Evolutionary conservation across 306 rosid genomes (phyloP).

Genomic region (Acmispon strigosus): DNA sequence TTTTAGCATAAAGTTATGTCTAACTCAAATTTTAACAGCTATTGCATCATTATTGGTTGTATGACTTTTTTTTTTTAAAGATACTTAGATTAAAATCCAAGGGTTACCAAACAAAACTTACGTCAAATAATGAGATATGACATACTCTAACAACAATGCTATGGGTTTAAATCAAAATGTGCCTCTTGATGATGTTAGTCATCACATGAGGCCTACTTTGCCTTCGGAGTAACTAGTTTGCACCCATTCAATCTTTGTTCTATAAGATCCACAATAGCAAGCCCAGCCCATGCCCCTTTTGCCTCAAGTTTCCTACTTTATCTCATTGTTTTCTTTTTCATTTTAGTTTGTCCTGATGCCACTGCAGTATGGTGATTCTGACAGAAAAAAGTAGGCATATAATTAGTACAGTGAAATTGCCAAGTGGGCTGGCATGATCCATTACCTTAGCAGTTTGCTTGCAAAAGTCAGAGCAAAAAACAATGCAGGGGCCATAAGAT

Average conservation of each 20-base stretch:
- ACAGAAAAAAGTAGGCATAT: background rate
- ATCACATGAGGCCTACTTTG: background rate
- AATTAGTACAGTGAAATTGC: background rate
- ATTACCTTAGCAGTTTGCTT: slow-evolving; percentile 10
- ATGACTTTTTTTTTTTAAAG: too few relatives aligned
- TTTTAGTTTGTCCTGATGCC: background rate
- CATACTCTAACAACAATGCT: too few relatives aligned
- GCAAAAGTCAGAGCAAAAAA: slow-evolving; percentile 12
- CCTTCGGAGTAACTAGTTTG: background rate
- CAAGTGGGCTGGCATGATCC: slow-evolving; percentile 21
- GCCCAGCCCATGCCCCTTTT: background rate
- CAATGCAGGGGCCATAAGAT: background rate
- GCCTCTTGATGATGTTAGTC: background rate
- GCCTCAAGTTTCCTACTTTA: background rate
- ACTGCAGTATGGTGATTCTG: slow-evolving; percentile 4
- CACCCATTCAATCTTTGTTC: background rate
- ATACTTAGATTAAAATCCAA: too few relatives aligned
- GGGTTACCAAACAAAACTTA: too few relatives aligned
- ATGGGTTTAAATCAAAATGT: too few relatives aligned
- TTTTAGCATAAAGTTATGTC: too few relatives aligned
- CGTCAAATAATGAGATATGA: too few relatives aligned
- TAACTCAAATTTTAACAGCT: too few relatives aligned
- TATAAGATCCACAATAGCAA: background rate
- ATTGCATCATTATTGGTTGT: too few relatives aligned
- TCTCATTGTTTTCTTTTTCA: background rate